Percentiles rank a stretch among this genome's conserved stretches.
Conservation (phyloP, 2,329 filamentous ascomycete species). For the Phialemoniopsis sp. region DNA sequence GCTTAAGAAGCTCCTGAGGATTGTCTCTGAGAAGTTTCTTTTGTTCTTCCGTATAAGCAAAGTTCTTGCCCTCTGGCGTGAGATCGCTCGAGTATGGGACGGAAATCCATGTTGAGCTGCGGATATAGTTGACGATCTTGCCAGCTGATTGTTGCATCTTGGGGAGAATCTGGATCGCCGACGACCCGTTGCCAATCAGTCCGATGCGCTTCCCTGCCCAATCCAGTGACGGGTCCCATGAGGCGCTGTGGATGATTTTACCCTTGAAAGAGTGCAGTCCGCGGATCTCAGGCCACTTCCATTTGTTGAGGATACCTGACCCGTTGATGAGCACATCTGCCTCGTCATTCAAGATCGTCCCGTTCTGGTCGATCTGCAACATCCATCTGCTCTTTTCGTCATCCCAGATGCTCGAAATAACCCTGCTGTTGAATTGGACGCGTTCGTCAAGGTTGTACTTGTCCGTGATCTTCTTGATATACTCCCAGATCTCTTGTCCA, state of each 20-base stretch:
- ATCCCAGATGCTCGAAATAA: constrained; percentile 6
- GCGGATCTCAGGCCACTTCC: constrained; percentile 1
- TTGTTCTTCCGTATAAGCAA: constrained; percentile 37
- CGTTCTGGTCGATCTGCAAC: background rate
- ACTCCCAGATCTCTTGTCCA: constrained; percentile 7
- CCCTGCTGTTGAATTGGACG: constrained; percentile 6
- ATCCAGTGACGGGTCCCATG: no score
- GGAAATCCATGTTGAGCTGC: no score
- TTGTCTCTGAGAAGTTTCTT: constrained; percentile 42
- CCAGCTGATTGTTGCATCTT: no score
- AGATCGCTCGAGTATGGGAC: no score
- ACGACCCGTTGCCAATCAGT: background rate
- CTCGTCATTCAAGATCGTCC: background rate
- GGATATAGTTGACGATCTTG: no score
- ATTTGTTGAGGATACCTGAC: constrained; percentile 2
- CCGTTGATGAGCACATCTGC: constrained; percentile 1
- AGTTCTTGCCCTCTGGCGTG: no score
- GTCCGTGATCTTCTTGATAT: constrained; percentile 3
- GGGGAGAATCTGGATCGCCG: background rate
- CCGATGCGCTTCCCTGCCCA: no score
- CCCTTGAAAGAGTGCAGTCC: constrained; percentile 1
- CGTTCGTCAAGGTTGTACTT: constrained; percentile 6
- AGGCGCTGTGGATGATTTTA: background rate
- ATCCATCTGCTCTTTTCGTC: constrained; percentile 7
- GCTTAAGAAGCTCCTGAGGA: constrained; percentile 46